A percentile compares a stretch with the other conserved stretches of the same genome.
Conservation (phyloP, 345 rosid genomes). For the Populus pruinosa region DNA sequence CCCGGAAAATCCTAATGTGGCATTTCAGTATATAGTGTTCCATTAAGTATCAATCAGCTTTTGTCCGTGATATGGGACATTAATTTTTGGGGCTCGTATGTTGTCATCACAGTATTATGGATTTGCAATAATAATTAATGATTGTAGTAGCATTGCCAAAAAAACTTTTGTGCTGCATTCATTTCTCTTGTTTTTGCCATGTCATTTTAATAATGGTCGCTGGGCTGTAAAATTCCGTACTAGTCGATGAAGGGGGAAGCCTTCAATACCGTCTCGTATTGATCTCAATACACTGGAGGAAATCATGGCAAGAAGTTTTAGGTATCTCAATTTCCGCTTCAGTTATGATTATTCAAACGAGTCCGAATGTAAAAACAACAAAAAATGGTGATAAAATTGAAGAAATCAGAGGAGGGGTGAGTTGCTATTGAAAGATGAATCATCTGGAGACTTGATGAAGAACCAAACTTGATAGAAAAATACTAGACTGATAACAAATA, state of each 20-base stretch:
- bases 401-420: background rate
- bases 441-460: no score
- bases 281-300: no score
- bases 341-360: no score
- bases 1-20: background rate
- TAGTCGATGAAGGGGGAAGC: background rate
- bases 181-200: background rate
- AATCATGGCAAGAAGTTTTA: no score
- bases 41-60: conserved; percentile 7
- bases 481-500: no score
- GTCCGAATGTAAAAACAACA: background rate
- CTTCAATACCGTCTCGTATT: background rate
- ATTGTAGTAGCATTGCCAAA: background rate
- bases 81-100: conserved; percentile 17
- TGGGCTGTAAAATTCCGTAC: background rate
- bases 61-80: background rate
- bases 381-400: background rate
- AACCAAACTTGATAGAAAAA: no score
- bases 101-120: conserved; percentile 3
- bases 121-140: background rate
- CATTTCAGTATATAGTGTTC: conserved; percentile 12
- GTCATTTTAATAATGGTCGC: background rate
- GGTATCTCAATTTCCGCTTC: no score
- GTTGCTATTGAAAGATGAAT: no score
- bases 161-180: background rate